Evolutionary conservation across 176 grass and related monocot species (phyloP), one percentile per base, ranked within the genome.

Genomic region (Zizania latifolia): DNA sequence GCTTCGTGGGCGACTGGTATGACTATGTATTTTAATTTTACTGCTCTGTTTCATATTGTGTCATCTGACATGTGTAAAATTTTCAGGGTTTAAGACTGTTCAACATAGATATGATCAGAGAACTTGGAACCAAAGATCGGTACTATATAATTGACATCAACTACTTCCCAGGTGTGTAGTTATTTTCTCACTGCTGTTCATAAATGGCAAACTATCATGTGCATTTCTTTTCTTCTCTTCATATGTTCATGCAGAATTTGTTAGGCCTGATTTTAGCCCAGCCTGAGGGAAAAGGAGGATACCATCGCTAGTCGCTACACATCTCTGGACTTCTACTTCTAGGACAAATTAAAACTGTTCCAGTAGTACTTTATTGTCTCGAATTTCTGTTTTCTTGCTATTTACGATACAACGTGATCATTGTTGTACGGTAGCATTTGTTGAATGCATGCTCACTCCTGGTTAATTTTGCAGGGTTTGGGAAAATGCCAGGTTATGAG

Each of bases 141-240:
- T 97, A 92, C 81, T 97, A 97, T 87, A 88, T 97, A 83, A 92
- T 97, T 80, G 93, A 97, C 77, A 92, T 97, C 75, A 97, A 97
- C 76, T 97, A 97, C 75, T 97, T 97, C 72, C 93, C 93, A 81
- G 93, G 93, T 82, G 84, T 64, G 58, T 70, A 37, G 33, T n/a
- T 73, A 58, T 66, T 75, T 71, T 86, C 14, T 30, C 38, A 44
- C 17, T 75, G 39, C 44, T 28, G 46, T 41, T 76, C 11, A 76
- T 48, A 32, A 11, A 19, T 34, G 0, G 58, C 53, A 24, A 38
- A 53, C 77, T 70, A 29, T 27, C 50, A 24, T 44, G 58, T 70
- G 39, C 55, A 50, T 90, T 68, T 62, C 21, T 74, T 67, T 66
- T 82, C 14, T 57, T 84, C 75, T 78, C 28, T 56, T 28, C 41